Conservation (phyloP, 1,139 yeast species). For the Geotrichum siamense region DNA sequence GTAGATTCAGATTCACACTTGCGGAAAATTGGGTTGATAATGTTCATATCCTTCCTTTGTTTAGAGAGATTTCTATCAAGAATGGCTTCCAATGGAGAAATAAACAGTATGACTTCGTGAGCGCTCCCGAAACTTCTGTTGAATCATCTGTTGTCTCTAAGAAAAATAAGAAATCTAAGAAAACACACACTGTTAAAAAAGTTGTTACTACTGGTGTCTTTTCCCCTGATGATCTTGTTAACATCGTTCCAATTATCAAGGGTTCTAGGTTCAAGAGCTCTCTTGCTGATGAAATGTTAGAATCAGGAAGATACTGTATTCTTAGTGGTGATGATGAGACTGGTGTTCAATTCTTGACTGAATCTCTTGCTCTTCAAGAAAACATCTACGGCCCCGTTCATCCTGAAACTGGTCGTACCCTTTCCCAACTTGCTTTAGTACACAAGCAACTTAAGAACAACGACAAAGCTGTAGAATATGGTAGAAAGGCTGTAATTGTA, state of each 20-base stretch:
- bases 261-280: conserved; percentile 60
- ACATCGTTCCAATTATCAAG: conserved; percentile 67
- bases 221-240: conserved; percentile 48
- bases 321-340: conserved; percentile 30
- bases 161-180: conserved; percentile 39
- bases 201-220: conserved; percentile 25
- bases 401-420: conserved; percentile 68
- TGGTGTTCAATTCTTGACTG: conserved; percentile 47
- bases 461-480: conserved; percentile 56
- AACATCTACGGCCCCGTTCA: conserved; percentile 81
- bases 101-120: conserved; percentile 43
- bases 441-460: conserved; percentile 55
- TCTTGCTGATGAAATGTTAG: conserved; percentile 72
- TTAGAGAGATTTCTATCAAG: conserved; percentile 68
- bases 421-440: conserved; percentile 56
- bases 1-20: conserved; percentile 52
- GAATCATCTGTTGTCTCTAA: conserved; percentile 25
- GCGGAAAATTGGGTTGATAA: conserved; percentile 43
- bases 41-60: conserved; percentile 36
- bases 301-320: conserved; percentile 38
- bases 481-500: conserved; percentile 65
- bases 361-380: conserved; percentile 66
- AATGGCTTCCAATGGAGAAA: conserved; percentile 82
- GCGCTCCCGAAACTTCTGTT: conserved; percentile 37
- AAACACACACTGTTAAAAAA: conserved; percentile 34